These are phyloP conservation scores for Helichrysum umbraculigerum DNA, from an alignment of 129 eudicot species.

Conservation along the genomic window DNA sequence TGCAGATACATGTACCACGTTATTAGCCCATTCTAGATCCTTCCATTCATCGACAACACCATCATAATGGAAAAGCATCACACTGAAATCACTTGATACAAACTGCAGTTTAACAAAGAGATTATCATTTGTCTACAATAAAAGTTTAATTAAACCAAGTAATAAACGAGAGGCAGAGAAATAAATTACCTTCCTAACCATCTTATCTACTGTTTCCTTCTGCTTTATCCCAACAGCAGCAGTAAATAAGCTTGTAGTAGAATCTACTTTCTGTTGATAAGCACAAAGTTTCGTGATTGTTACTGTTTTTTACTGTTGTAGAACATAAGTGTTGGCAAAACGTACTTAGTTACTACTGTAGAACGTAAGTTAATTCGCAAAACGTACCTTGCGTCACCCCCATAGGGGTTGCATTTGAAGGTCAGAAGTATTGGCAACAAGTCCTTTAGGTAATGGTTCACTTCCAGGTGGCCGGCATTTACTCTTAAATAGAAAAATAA, in stretches of 20 bases:
- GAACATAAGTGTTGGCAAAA: not conserved
- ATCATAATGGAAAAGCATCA: slow-evolving; percentile 97
- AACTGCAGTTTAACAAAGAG: slow-evolving; percentile 54
- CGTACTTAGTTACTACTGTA: not conserved
- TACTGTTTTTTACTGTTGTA: not conserved
- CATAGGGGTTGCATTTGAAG: slow-evolving; percentile 90
- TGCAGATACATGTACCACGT: slow-evolving; percentile 77
- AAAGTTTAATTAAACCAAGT: not conserved
- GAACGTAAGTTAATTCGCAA: not conserved
- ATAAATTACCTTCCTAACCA: slow-evolving; percentile 67
- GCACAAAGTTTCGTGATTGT: not conserved
- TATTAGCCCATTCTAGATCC: slow-evolving; percentile 66
- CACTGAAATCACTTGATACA: slow-evolving; percentile 56
- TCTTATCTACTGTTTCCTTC: slow-evolving; percentile 58
- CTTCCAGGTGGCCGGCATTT: slow-evolving; percentile 74
- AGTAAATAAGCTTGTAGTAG: slow-evolving; percentile 64
- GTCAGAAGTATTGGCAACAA: slow-evolving; percentile 69
- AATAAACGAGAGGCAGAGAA: not conserved
- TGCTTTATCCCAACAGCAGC: slow-evolving; percentile 81
- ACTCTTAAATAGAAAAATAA: slow-evolving; percentile 48
- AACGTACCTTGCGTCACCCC: slow-evolving; percentile 63
- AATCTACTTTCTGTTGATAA: slow-evolving; percentile 33
- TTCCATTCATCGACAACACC: slow-evolving; percentile 89
- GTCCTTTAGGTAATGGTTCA: slow-evolving; percentile 77
- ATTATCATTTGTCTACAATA: slow-evolving; percentile 10